phyloP scores from a whole-genome alignment of 371 early-diverging fungal genomes.

The Syncephalastrum monosporum region DNA sequence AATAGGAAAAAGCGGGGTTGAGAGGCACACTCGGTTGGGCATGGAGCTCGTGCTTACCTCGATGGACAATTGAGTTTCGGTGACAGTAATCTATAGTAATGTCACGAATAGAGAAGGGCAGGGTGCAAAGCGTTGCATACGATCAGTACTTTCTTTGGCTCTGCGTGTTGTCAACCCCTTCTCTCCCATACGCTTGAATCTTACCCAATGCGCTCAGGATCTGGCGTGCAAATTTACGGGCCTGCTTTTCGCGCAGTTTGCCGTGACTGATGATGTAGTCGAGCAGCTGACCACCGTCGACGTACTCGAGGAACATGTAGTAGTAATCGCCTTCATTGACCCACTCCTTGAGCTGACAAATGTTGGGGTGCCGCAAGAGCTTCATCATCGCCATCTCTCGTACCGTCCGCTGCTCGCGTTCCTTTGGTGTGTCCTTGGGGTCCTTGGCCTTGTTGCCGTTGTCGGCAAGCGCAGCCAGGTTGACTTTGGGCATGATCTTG shows the following conservation, averaged over 20 bases:
- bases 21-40: not conserved
- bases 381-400: slow-evolving; percentile 80
- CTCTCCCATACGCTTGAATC: too few species aligned
- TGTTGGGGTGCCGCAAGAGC: slow-evolving; percentile 79
- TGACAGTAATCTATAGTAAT: slow-evolving; percentile 51
- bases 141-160: not conserved
- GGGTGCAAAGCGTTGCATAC: too few species aligned
- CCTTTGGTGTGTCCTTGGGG: slow-evolving; percentile 52
- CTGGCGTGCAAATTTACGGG: slow-evolving; percentile 74
- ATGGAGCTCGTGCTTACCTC: slow-evolving; percentile 38
- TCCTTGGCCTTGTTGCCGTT: slow-evolving; percentile 26
- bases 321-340: slow-evolving; percentile 70
- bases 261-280: slow-evolving; percentile 77
- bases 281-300: slow-evolving; percentile 72
- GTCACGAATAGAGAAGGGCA: slow-evolving; percentile 1
- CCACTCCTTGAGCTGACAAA: slow-evolving; percentile 73
- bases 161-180: too few species aligned
- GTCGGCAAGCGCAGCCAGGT: slow-evolving; percentile 14
- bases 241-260: slow-evolving; percentile 69
- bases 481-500: slow-evolving; percentile 51
- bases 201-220: slow-evolving; percentile 76
- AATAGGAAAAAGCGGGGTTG: slow-evolving; percentile 65
- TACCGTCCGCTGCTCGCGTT: slow-evolving; percentile 71
- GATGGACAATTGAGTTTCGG: slow-evolving; percentile 71
- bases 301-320: slow-evolving; percentile 88